A percentile compares a stretch with the other conserved stretches of the same genome.
phyloP scores from a whole-genome alignment of 176 grass and related monocot genomes.

The Urochloa ruziziensis region DNA sequence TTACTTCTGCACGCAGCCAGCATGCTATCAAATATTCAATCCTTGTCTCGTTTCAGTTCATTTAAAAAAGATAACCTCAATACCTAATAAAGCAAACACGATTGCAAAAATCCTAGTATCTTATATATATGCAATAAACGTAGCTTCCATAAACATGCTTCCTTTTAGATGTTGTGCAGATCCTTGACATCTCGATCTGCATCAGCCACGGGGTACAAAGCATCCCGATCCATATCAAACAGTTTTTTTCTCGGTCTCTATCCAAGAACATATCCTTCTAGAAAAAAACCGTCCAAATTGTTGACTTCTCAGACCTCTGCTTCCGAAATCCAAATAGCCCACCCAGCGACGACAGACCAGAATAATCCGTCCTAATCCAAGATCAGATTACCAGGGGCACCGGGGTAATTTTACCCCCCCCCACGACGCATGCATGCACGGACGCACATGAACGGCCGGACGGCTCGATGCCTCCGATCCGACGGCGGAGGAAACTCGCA shows the following conservation, averaged over 20 bases:
- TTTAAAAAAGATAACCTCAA: not conserved
- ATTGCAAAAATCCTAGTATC: not conserved
- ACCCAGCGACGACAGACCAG: not conserved
- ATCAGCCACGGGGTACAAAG: not conserved
- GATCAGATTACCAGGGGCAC: not conserved
- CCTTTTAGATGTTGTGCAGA: not conserved
- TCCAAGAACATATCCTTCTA: not conserved
- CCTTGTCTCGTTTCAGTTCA: not conserved
- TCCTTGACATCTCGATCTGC: not conserved
- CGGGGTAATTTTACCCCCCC: not conserved
- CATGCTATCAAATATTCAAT: no score
- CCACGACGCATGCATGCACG: constrained; percentile 10
- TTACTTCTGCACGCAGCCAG: no score
- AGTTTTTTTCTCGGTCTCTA: not conserved
- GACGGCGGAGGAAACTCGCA: not conserved
- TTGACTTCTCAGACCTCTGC: not conserved
- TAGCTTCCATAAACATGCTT: not conserved
- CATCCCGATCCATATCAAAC: not conserved
- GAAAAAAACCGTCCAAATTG: not conserved
- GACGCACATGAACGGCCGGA: not conserved
- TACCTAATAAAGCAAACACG: no score
- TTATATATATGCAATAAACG: not conserved
- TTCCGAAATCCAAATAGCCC: not conserved
- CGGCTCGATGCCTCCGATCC: not conserved
- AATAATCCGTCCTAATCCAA: not conserved